Conservation (phyloP, 371 early-diverging fungal genomes). For the Paraphysoderma sedebokerense region DNA sequence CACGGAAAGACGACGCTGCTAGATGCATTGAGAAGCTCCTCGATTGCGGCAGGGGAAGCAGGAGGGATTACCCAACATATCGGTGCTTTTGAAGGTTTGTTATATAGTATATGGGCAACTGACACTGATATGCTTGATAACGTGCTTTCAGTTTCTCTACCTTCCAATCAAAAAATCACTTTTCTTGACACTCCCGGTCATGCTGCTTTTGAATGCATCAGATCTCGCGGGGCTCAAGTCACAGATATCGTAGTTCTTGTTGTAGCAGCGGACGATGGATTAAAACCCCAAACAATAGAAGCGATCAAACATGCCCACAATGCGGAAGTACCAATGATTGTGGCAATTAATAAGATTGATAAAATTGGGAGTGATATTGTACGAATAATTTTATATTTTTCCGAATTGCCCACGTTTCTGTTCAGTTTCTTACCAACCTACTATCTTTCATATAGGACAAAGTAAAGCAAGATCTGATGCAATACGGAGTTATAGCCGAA, state of each 20-base stretch:
- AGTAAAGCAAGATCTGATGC: conserved; percentile 59
- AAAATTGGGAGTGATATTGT: conserved; percentile 59
- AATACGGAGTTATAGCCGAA: conserved; percentile 67
- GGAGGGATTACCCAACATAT: conserved; percentile 97
- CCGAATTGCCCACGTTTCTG: not conserved
- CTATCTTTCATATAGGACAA: conserved; percentile 11
- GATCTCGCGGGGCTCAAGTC: conserved; percentile 74
- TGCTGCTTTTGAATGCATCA: conserved; percentile 88
- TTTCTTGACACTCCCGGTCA: conserved; percentile 96
- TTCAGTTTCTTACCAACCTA: not conserved
- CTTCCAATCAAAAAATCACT: conserved; percentile 58
- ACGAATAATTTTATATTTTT: not conserved
- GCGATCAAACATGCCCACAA: conserved; percentile 80
- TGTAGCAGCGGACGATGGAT: conserved; percentile 93
- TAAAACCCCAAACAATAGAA: conserved; percentile 93
- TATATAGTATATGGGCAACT: not conserved
- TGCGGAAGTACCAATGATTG: conserved; percentile 81
- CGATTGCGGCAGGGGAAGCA: conserved; percentile 83
- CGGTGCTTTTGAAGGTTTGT: conserved; percentile 78
- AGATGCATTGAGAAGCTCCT: conserved; percentile 78
- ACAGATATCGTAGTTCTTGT: conserved; percentile 91
- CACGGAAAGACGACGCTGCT: conserved; percentile 95
- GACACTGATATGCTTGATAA: not conserved
- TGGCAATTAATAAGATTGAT: conserved; percentile 94
- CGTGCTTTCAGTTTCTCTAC: conserved; percentile 22